Evolutionary conservation across 805 yeast genomes (phyloP).

Genomic region (Spathaspora girioi): DNA sequence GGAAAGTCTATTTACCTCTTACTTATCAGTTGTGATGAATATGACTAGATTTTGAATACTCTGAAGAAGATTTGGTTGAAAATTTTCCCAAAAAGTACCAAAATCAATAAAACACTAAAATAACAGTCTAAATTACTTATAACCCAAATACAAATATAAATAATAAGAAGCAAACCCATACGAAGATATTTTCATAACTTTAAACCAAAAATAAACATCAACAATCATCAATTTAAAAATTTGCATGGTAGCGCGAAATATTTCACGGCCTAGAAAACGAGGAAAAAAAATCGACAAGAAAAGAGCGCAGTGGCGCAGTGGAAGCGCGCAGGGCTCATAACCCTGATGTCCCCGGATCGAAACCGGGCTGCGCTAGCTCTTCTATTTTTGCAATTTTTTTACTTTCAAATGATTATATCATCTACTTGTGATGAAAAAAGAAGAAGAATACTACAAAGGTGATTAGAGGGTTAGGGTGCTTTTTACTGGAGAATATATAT

Average conservation of each 20-base stretch:
- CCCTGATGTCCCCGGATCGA: constrained; percentile 98
- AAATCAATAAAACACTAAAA: neutral
- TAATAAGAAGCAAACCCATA: too few relatives aligned
- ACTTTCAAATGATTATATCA: neutral
- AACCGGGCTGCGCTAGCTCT: constrained; percentile 83
- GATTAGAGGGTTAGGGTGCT: too few relatives aligned
- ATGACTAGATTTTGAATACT: neutral
- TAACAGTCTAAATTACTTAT: neutral
- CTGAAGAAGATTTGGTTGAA: neutral
- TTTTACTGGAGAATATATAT: neutral
- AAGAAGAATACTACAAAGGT: too few relatives aligned
- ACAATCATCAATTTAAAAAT: too few relatives aligned
- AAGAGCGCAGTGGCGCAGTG: constrained; percentile 96
- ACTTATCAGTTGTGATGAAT: neutral
- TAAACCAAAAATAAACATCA: too few relatives aligned
- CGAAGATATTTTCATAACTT: too few relatives aligned
- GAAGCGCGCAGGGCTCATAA: constrained; percentile 99
- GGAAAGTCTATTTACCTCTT: too few relatives aligned
- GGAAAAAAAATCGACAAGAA: neutral
- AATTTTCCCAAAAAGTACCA: neutral
- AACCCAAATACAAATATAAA: neutral
- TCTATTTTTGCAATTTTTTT: constrained; percentile 5
- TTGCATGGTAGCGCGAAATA: too few relatives aligned
- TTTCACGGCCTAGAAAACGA: neutral
- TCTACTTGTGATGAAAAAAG: too few relatives aligned